Evolutionary conservation across 2,329 filamentous ascomycete genomes (phyloP).

Genomic region (Xylariaceae sp.): DNA sequence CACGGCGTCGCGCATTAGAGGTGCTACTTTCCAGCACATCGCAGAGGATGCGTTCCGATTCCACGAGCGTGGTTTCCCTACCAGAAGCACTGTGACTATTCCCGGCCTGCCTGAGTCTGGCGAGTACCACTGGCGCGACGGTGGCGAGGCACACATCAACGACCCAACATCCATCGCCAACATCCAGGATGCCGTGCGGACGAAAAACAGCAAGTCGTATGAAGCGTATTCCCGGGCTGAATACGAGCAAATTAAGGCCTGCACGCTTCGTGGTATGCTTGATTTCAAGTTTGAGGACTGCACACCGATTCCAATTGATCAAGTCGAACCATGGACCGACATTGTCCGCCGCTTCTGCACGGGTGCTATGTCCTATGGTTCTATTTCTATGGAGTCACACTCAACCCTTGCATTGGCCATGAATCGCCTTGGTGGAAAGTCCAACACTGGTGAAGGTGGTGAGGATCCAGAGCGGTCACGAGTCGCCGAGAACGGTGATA

Average conservation of each 20-base stretch:
- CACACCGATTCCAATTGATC: slow-evolving; percentile 83
- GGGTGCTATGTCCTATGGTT: slow-evolving; percentile 97
- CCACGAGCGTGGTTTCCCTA: slow-evolving; percentile 89
- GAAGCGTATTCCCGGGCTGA: slow-evolving; percentile 91
- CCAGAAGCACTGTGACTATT: slow-evolving; percentile 69
- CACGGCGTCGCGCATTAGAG: slow-evolving; percentile 89
- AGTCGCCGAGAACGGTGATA: slow-evolving; percentile 84
- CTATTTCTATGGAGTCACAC: slow-evolving; percentile 97
- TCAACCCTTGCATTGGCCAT: slow-evolving; percentile 93
- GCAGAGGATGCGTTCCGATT: slow-evolving; percentile 92
- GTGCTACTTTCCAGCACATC: slow-evolving; percentile 88
- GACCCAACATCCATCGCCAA: slow-evolving; percentile 93
- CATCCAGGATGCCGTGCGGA: slow-evolving; percentile 92
- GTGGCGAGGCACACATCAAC: slow-evolving; percentile 92
- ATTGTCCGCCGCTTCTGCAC: slow-evolving; percentile 96
- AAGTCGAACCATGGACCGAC: slow-evolving; percentile 97
- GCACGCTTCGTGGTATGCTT: slow-evolving; percentile 86
- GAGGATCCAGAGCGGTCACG: slow-evolving; percentile 90
- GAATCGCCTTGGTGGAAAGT: slow-evolving; percentile 95
- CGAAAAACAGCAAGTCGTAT: slow-evolving; percentile 98
- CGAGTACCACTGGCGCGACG: slow-evolving; percentile 98
- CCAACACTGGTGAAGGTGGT: slow-evolving; percentile 95
- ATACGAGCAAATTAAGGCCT: slow-evolving; percentile 95
- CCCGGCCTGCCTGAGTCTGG: slow-evolving; percentile 85
- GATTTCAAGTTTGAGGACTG: slow-evolving; percentile 94